A percentile compares a stretch with the other conserved stretches of the same genome.
phyloP scores from a whole-genome alignment of 352 stramenopile genomes.

The Thalassiosira gravida region DNA sequence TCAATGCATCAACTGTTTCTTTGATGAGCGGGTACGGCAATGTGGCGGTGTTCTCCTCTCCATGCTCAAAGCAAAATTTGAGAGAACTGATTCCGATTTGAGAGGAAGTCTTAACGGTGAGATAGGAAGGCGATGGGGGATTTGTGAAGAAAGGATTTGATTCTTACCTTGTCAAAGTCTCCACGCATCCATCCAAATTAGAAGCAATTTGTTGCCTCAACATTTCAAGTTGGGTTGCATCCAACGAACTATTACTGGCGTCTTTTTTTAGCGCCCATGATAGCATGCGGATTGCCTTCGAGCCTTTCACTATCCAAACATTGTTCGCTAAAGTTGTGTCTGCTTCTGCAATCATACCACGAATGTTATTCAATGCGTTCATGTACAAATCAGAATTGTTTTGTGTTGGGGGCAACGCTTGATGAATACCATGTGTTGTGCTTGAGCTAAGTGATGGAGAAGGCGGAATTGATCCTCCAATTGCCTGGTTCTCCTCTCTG shows the following conservation, averaged over 20 bases:
- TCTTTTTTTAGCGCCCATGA: conserved; percentile 15
- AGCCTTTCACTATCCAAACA: conserved; percentile 14
- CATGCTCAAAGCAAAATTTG: conserved; percentile 72
- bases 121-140: too few species aligned
- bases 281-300: conserved; percentile 22
- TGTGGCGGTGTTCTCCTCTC: conserved; percentile 23
- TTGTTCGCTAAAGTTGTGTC: neutral
- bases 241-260: conserved; percentile 20
- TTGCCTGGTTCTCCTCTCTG: too few species aligned
- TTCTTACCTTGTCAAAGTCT: too few species aligned
- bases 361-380: conserved; percentile 27
- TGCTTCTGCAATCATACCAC: conserved; percentile 19
- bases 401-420: neutral
- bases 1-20: conserved; percentile 62
- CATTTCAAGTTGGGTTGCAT: conserved; percentile 19
- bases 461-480: conserved; percentile 8
- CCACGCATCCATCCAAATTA: too few species aligned
- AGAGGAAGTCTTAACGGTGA: too few species aligned
- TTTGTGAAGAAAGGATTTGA: too few species aligned
- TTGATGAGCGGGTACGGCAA: conserved; percentile 75
- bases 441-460: conserved; percentile 4
- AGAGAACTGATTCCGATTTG: conserved; percentile 56
- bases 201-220: too few species aligned
- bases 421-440: neutral
- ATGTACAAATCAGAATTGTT: conserved; percentile 15